Base-by-base conservation (phyloP, 2,329 filamentous ascomycete species). In the Teratosphaeriaceae sp. region DNA sequence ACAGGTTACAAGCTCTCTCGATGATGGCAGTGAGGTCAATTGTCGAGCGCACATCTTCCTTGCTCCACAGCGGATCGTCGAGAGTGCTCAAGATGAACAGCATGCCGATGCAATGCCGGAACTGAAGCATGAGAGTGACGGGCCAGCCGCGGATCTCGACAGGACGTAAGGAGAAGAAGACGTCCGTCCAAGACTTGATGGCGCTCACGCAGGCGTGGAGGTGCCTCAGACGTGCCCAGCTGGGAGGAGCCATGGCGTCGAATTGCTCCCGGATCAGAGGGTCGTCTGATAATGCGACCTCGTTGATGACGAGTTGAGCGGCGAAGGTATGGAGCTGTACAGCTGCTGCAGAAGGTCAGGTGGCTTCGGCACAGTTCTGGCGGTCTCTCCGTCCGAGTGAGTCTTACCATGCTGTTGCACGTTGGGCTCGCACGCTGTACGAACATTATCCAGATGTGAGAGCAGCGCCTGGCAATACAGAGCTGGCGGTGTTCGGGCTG, bases 81-180 rank as follows among this genome's bases (percentile, higher is more conserved):
- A 39, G 24, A 5, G 23, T 39, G 16, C 19, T 27, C 23, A 39
- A n/a, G 13, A 39, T 24, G 37, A 39, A 29, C 2, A 39, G 37
- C 37, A 39, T 27, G 37, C 37, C 37, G 13, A 29, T 29, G 37
- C 37, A 39, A 18, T 27, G 24, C n/a, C 37, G 15, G 16, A 39
- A 16, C 22, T 27, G 37, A 15, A 39, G 13, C 13, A 39, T 39
- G 22, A 13, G 11, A 12, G 8, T 20, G 13, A 19, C 20, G 16
- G 23, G 16, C n/a, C 15, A 2, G 24, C 22, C 15, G 4, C 20
- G 5, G 23, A 39, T 16, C 5, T 7, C 13, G 15, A n/a, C 15
- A 15, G 20, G 13, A 24, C 23, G 24, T 3, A 38, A 15, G 11
- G 35, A 5, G 37, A 19, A 24, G 24, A 27, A 39, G 24, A 29